Conservation (phyloP, 2,329 filamentous ascomycete species). For the Scleromitrula shiraiana region DNA sequence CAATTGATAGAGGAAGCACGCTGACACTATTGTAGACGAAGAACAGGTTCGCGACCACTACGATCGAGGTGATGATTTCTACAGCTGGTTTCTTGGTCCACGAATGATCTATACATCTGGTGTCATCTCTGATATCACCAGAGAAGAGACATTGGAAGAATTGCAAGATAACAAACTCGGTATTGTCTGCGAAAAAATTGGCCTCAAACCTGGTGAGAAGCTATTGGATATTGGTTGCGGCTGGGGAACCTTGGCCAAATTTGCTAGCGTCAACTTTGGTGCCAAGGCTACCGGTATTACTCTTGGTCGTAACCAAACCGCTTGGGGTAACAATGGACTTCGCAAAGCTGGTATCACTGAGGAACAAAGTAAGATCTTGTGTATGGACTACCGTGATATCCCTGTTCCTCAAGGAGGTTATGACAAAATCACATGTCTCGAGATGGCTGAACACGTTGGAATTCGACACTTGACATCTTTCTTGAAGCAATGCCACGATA, state of each 20-base stretch:
- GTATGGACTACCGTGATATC: conserved; percentile 96
- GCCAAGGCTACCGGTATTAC: conserved; percentile 80
- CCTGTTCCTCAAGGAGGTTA: conserved; percentile 70
- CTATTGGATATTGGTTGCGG: conserved; percentile 95
- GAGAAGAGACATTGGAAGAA: conserved; percentile 86
- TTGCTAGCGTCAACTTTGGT: conserved; percentile 86
- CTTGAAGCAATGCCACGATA: conserved; percentile 79
- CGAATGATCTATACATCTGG: conserved; percentile 99
- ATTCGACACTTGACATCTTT: conserved; percentile 80
- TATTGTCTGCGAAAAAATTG: conserved; percentile 93
- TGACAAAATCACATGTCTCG: conserved; percentile 93
- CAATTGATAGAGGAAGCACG: conserved; percentile 1
- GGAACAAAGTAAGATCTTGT: conserved; percentile 83
- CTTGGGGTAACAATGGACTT: conserved; percentile 89
- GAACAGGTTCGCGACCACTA: conserved; percentile 98
- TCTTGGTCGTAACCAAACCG: conserved; percentile 90
- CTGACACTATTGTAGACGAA: conserved; percentile 58
- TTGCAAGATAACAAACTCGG: conserved; percentile 97
- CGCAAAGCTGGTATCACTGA: conserved; percentile 75
- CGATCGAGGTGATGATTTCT: conserved; percentile 96
- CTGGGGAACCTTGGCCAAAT: conserved; percentile 93
- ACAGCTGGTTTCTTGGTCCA: conserved; percentile 95
- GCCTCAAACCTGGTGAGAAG: conserved; percentile 68
- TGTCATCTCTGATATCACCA: conserved; percentile 78
- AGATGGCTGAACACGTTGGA: conserved; percentile 98